Conservation (phyloP, 2,329 filamentous ascomycete species). For the Ramichloridium luteum region DNA sequence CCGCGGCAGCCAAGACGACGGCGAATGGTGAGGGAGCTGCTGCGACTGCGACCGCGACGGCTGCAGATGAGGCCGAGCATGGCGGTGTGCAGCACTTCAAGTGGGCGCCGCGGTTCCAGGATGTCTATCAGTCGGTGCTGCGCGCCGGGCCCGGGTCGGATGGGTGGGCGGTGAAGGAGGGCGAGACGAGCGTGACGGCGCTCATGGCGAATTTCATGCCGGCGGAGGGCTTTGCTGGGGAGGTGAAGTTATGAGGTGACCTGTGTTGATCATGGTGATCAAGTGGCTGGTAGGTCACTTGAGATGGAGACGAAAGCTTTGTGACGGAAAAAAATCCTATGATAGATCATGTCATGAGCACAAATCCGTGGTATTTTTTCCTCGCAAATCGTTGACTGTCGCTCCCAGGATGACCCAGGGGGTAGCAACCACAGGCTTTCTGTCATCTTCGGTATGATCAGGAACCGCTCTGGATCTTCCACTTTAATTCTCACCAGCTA, state of each 20-base stretch:
- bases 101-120: slow-evolving; percentile 78
- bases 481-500: too few species aligned
- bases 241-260: slow-evolving; percentile 57
- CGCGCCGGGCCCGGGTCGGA: slow-evolving; percentile 70
- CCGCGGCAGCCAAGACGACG: slow-evolving; percentile 54
- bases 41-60: slow-evolving; percentile 22
- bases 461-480: too few species aligned
- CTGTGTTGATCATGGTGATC: background rate
- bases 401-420: too few species aligned
- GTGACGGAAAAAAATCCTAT: too few species aligned
- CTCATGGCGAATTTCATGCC: slow-evolving; percentile 90
- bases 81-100: slow-evolving; percentile 82
- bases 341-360: too few species aligned
- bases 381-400: too few species aligned
- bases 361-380: too few species aligned
- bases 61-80: slow-evolving; percentile 23
- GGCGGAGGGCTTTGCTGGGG: slow-evolving; percentile 50
- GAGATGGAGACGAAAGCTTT: background rate
- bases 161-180: slow-evolving; percentile 83
- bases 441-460: too few species aligned
- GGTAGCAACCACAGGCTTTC: too few species aligned
- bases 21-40: slow-evolving; percentile 29
- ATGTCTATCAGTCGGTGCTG: slow-evolving; percentile 80
- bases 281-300: background rate
- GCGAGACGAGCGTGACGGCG: slow-evolving; percentile 79